Percentiles rank a stretch among this genome's conserved stretches.
Conservation (phyloP, 1,284 basidiomycete genomes). For the Irpex lacteus region DNA sequence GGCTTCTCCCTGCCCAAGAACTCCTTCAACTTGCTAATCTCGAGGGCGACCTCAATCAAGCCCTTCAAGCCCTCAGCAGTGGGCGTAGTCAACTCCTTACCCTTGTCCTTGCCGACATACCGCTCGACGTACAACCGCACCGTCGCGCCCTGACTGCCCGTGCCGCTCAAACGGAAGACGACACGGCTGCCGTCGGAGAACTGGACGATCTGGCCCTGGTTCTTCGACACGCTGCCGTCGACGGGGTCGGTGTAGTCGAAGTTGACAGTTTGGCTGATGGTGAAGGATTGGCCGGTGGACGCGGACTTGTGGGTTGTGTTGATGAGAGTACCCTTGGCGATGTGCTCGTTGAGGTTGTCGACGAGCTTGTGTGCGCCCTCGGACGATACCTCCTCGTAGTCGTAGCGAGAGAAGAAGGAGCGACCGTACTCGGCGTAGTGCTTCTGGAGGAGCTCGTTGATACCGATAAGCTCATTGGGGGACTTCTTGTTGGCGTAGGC, state of each 20-base stretch:
- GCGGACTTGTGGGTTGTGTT: constrained; percentile 66
- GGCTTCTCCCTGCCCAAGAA: constrained; percentile 87
- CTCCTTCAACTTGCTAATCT: constrained; percentile 81
- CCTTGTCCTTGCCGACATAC: constrained; percentile 77
- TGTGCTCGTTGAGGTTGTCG: constrained; percentile 70
- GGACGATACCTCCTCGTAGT: constrained; percentile 97
- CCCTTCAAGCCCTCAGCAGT: constrained; percentile 92
- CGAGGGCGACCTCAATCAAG: constrained; percentile 91
- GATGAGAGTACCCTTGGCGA: constrained; percentile 66
- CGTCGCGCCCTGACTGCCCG: constrained; percentile 94
- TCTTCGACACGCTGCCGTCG: constrained; percentile 89
- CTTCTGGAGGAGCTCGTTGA: constrained; percentile 84
- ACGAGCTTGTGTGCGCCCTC: constrained; percentile 89
- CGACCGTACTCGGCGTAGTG: constrained; percentile 95
- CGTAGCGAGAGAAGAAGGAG: constrained; percentile 98
- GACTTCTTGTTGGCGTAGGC: constrained; percentile 89
- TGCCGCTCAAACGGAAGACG: constrained; percentile 95
- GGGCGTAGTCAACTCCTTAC: constrained; percentile 72
- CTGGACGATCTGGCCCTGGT: constrained; percentile 93
- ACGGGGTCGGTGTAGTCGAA: constrained; percentile 98
- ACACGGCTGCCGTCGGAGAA: constrained; percentile 93
- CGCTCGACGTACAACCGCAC: constrained; percentile 91
- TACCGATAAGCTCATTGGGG: constrained; percentile 72
- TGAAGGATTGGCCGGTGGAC: constrained; percentile 72
- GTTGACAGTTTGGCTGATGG: constrained; percentile 77